A percentile compares a stretch with the other conserved stretches of the same genome.
Conservation (phyloP, 2,329 filamentous ascomycete species). For the Alternaria sp. region DNA sequence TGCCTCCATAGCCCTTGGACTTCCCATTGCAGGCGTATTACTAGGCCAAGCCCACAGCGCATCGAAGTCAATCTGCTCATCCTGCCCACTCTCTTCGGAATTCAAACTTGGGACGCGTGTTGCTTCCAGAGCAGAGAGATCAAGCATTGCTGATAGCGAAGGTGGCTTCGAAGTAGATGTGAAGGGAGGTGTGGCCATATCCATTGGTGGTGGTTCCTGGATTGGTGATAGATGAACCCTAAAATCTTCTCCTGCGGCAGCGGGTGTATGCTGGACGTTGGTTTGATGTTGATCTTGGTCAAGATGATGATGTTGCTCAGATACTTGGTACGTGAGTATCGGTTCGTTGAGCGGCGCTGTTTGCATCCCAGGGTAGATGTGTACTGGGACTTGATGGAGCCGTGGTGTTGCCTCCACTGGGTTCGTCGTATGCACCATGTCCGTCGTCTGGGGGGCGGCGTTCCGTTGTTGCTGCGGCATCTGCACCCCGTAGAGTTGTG, state of each 20-base stretch:
- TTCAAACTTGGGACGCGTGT: constrained; percentile 45
- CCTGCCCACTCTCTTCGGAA: constrained; percentile 45
- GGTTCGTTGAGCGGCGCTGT: constrained; percentile 36
- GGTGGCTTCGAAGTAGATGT: constrained; percentile 28
- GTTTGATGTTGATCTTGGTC: constrained; percentile 8
- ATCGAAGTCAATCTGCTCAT: constrained; percentile 55
- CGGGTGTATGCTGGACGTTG: constrained; percentile 16
- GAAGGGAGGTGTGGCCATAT: constrained; percentile 15
- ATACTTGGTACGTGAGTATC: constrained; percentile 14
- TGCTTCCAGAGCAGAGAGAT: constrained; percentile 48
- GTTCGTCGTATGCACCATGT: constrained; percentile 22
- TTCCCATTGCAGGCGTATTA: constrained; percentile 45
- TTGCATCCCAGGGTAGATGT: constrained; percentile 50
- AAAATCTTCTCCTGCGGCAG: constrained; percentile 26
- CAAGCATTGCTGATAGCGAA: constrained; percentile 49
- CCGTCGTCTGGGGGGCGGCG: neutral
- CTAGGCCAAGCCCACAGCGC: constrained; percentile 54
- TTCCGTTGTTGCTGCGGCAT: constrained; percentile 23
- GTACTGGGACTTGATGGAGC: constrained; percentile 46
- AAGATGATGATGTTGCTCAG: neutral
- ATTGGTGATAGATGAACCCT: constrained; percentile 45
- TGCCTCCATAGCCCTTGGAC: constrained; percentile 29
- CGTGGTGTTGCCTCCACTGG: constrained; percentile 29
- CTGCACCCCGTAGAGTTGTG: constrained; percentile 43
- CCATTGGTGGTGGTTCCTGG: constrained; percentile 30